Base-by-base conservation (phyloP, 306 rosid genomes). In the Cotoneaster glaucophyllus region DNA sequence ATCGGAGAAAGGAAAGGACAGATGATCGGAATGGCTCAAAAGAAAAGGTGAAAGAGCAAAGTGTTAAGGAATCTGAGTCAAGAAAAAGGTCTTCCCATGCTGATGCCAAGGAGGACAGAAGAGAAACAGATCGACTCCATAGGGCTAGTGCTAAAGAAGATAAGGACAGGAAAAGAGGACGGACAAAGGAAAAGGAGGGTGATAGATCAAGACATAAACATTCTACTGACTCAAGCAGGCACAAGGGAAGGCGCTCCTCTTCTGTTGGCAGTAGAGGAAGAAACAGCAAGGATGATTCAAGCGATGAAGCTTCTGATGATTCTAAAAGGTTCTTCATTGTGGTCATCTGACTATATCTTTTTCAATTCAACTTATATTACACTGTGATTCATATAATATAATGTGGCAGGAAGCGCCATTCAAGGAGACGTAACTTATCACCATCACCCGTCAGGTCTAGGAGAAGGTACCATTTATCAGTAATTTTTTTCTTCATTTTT, bases 391-490 rank as follows among this genome's bases (percentile, higher is more conserved):
- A 84, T 80, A 13, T 43, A 69, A 32, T 58, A 63, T 64, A 37
- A 54, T 83, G 58, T 76, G 71, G 86, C 92, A 95, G 99, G 93
- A 95, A 90, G 86, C 71, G 28, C 73, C 94, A 64, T 74, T 88
- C 97, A 68, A 90, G 96, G 83, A 92, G 84, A 80, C 91, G 78
- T n/a, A 84, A 88, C 79, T 85, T 71, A 31, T 92, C 99, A 44
- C 93, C 93, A 32, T 95, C 97, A 67, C 97, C 97, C 13, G 86
- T 85, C 82, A 84, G 90, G 88, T 92, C 97, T 75, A 90, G 87
- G 80, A 84, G 91, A 89, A 95, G 99, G 99, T 95, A 92, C 73
- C 57, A 31, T 83, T 82, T 87, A 43, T 84, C 64, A 80, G 59
- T 63, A 71, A 6, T 5, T 15, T 67, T 78, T 76, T 50, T 54